A percentile compares a stretch with the other conserved stretches of the same genome.
Evolutionary conservation across 192 early-diverging fungal species (phyloP).

Genomic region (Backusella sp.): DNA sequence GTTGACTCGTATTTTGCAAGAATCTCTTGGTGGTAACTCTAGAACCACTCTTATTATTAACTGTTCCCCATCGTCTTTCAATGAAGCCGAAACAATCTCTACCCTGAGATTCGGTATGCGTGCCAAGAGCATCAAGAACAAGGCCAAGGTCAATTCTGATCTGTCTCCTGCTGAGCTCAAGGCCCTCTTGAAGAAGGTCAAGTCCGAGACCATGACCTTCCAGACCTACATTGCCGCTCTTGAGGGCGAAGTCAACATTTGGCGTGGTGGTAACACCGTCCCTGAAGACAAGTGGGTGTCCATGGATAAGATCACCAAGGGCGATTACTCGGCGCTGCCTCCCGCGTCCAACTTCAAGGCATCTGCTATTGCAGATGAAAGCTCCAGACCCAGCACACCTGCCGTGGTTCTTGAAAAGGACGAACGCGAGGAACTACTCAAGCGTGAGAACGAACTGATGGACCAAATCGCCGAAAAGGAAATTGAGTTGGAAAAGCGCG

Average conservation of each 20-base stretch:
- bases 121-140: constrained; percentile 99
- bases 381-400: constrained; percentile 73
- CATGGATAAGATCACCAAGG: constrained; percentile 51
- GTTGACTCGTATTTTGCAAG: constrained; percentile 98
- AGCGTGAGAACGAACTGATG: constrained; percentile 93
- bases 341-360: constrained; percentile 47
- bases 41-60: constrained; percentile 99
- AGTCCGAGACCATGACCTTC: constrained; percentile 75
- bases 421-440: constrained; percentile 92
- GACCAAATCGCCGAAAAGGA: constrained; percentile 94
- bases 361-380: constrained; percentile 40
- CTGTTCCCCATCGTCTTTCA: constrained; percentile 96
- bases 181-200: constrained; percentile 86
- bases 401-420: constrained; percentile 77
- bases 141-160: constrained; percentile 99
- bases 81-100: constrained; percentile 92
- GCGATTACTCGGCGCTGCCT: constrained; percentile 27
- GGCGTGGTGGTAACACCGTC: constrained; percentile 80
- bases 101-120: constrained; percentile 97
- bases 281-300: constrained; percentile 64
- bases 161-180: constrained; percentile 95
- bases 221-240: constrained; percentile 82
- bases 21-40: constrained; percentile 99
- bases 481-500: constrained; percentile 66
- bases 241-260: constrained; percentile 86